Evolutionary conservation across 2,329 filamentous ascomycete genomes (phyloP).

Genomic region (Iodosphaeria phyllophila): DNA sequence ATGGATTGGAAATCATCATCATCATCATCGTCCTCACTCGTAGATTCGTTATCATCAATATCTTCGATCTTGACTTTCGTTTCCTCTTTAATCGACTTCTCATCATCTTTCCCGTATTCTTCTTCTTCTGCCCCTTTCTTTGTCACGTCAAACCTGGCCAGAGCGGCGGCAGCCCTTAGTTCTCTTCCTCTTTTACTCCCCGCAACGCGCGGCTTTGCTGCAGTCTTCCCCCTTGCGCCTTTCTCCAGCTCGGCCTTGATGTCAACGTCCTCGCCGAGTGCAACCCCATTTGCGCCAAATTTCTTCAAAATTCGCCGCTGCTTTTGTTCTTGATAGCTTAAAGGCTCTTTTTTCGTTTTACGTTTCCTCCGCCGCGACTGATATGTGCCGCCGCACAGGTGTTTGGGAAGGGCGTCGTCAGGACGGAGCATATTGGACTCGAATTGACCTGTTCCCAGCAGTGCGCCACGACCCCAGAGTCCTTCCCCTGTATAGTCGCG

Average conservation of each 20-base stretch:
- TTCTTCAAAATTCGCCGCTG: slow-evolving; percentile 56
- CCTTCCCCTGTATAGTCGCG: slow-evolving; percentile 63
- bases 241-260: slow-evolving; percentile 48
- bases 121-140: slow-evolving; percentile 28
- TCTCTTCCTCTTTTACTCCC: slow-evolving; percentile 58
- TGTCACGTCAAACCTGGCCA: slow-evolving; percentile 50
- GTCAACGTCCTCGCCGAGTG: slow-evolving; percentile 50
- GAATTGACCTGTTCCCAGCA: slow-evolving; percentile 41
- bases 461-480: slow-evolving; percentile 58
- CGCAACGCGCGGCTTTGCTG: slow-evolving; percentile 54
- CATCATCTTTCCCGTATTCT: slow-evolving; percentile 23
- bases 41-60: slow-evolving; percentile 17
- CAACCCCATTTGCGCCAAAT: slow-evolving; percentile 52
- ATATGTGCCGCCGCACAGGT: slow-evolving; percentile 70
- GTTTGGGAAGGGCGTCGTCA: slow-evolving; percentile 42
- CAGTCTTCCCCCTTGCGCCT: slow-evolving; percentile 39
- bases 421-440: slow-evolving; percentile 30
- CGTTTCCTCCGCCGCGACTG: slow-evolving; percentile 38
- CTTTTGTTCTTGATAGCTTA: slow-evolving; percentile 56
- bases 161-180: slow-evolving; percentile 55
- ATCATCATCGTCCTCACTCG: slow-evolving; percentile 23
- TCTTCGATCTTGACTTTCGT: no score
- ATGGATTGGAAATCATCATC: slow-evolving; percentile 22
- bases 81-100: slow-evolving; percentile 11
- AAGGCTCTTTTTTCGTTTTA: slow-evolving; percentile 28